Evolutionary conservation across 352 stramenopile species (phyloP), one percentile per base, ranked within the genome.

Genomic region (Phytopythium ostracodes): DNA sequence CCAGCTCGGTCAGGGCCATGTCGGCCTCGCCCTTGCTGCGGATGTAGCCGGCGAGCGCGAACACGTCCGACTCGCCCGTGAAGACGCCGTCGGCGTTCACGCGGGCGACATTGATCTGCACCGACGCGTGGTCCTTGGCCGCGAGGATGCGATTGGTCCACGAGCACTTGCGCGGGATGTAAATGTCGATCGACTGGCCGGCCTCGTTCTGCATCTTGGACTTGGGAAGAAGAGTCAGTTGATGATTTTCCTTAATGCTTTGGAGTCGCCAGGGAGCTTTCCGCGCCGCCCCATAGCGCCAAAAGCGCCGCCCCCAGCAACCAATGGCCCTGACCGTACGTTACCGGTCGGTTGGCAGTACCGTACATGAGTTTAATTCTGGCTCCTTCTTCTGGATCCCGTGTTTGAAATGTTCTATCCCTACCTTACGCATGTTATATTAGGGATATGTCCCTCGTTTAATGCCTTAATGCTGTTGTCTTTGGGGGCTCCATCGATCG

Each of bases 101-200:
- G 79, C 98, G 96, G 68, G 77, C 96, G 65, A 99, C 94, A 85
- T 98, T 98, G 78, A 99, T 98, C 78, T 99, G 97, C 71, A 99
- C 92, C 60, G 96, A 97, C 57, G 94, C 87, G 80, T 99, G 94
- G 82, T 99, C 97, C 90, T 99, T 99, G 67, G 96, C 96, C 73
- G 92, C 83, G 52, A 99, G 92, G 70, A 99, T 96, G 81, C 96
- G 91, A 89, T 98, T 99, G 68, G 97, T 99, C 93, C 94, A 99
- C 71, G 96, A 99, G 92, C 96, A 99, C 80, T 99, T 99, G 81
- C 96, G 89, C 65, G 96, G 96, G 81, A 99, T 97, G 84, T 99
- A 99, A 71, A 99, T 96, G 71, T 99, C 96, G 60, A 99, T 97
- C 77, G 96, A 98, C 72, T 98, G 83, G 83, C 96, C 96, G 71